Evolutionary conservation across 148 eudicot species (phyloP), one percentile per base, ranked within the genome.

Genomic region (Camellia sinensis): DNA sequence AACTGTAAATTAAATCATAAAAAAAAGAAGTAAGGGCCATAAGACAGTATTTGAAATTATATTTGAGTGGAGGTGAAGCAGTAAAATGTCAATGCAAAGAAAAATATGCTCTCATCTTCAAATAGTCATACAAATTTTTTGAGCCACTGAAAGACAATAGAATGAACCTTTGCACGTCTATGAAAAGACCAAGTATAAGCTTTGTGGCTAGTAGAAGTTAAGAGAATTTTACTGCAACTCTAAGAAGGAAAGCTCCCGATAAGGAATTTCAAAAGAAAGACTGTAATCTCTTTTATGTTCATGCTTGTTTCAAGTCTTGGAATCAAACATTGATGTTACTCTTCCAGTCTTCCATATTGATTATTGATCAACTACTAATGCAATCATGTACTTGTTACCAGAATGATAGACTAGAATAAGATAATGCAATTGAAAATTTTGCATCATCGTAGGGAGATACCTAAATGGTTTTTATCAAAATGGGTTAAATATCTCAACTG

Each of bases 241-340:
- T 22, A 3, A 52, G 60, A 72, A 50, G 60, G 12, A 29, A 71
- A 21, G 43, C 76, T 22, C 11, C 8, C 45, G 22, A 53, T 41
- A 6, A 53, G 52, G 61, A 53, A 29, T 71, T 44, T 8, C 12
- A 71, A 71, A 48, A 19, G 74, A 3, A 18, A 50, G 37, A 45
- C 15, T 19, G n/a, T 73, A 48, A 53, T 54, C 9, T 13, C 15
- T 6, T 17, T 29, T 53, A 37, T 6, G 37, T 6, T 63, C 22
- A 37, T 54, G 29, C 60, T 71, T 37, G 13, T 22, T 73, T 71
- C 48, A 6, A 73, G 76, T 53, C 56, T 53, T 73, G 54, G 76
- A 73, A 53, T 52, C 73, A 43, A 45, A 45, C 21, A 41, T 44
- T 67, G 67, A n/a, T 67, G 2, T 41, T 43, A 15, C 71, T 43